Evolutionary conservation across 2,329 filamentous ascomycete species (phyloP).

Genomic region (Raffaelea ambrosiae): DNA sequence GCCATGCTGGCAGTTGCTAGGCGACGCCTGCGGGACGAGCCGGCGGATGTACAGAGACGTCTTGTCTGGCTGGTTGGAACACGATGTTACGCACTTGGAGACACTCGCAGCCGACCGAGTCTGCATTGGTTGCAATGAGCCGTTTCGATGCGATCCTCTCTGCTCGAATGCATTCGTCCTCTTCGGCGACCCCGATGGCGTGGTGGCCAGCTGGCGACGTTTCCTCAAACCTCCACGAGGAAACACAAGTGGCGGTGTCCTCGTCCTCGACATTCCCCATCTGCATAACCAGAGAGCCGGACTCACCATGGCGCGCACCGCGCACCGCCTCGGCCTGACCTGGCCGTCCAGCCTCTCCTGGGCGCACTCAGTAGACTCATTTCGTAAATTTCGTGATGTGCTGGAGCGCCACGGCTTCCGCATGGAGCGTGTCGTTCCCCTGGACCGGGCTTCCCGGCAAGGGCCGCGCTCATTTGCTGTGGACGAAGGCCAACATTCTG

Average conservation of each 20-base stretch:
- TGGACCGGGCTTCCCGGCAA: constrained; percentile 19
- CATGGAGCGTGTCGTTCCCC: constrained; percentile 16
- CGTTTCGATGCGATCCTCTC: constrained; percentile 19
- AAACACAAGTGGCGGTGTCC: constrained; percentile 15
- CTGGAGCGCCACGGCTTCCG: constrained; percentile 19
- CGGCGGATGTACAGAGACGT: background rate
- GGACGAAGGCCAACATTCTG: constrained; percentile 19
- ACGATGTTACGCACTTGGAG: too few relatives aligned
- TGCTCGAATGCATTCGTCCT: constrained; percentile 26
- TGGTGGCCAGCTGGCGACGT: constrained; percentile 19
- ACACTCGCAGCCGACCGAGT: too few relatives aligned
- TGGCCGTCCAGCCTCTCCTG: constrained; percentile 22
- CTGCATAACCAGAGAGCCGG: constrained; percentile 19
- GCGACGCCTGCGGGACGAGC: constrained; percentile 14
- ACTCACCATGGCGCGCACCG: constrained; percentile 19
- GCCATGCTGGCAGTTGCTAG: constrained; percentile 22
- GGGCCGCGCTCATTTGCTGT: constrained; percentile 15
- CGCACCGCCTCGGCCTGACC: constrained; percentile 14
- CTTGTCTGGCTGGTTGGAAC: too few relatives aligned
- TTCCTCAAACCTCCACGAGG: too few relatives aligned
- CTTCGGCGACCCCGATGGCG: constrained; percentile 17
- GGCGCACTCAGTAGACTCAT: constrained; percentile 21
- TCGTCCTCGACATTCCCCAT: constrained; percentile 25
- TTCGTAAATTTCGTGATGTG: constrained; percentile 16
- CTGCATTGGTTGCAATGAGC: background rate